Evolutionary conservation across 2,329 filamentous ascomycete genomes (phyloP).

Genomic region (Pseudogymnoascus sp.): DNA sequence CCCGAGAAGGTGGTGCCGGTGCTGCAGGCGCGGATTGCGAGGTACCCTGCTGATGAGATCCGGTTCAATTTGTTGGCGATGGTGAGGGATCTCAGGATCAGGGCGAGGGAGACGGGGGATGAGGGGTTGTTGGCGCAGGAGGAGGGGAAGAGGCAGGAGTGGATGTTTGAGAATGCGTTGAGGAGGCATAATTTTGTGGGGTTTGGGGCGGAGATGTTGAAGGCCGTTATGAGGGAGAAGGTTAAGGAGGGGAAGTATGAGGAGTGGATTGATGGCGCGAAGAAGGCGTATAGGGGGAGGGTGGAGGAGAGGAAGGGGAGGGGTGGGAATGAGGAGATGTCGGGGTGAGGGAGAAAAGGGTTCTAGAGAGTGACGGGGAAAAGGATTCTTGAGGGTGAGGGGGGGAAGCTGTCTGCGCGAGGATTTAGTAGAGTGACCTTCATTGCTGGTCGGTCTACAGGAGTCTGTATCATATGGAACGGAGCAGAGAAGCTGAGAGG

Average conservation of each 20-base stretch:
- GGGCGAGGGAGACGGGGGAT: slow-evolving; percentile 76
- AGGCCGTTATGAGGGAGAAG: slow-evolving; percentile 72
- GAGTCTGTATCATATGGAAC: background rate
- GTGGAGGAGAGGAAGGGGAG: slow-evolving; percentile 20
- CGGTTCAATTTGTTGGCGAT: slow-evolving; percentile 93
- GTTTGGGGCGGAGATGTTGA: slow-evolving; percentile 83
- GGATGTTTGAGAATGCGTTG: slow-evolving; percentile 93
- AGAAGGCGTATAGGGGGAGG: slow-evolving; percentile 43
- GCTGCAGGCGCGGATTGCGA: slow-evolving; percentile 69
- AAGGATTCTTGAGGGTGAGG: no score
- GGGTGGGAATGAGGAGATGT: slow-evolving; percentile 25
- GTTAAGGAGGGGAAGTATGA: slow-evolving; percentile 61
- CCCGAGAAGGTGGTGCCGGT: slow-evolving; percentile 78
- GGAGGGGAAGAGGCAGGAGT: slow-evolving; percentile 73
- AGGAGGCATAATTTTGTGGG: slow-evolving; percentile 92
- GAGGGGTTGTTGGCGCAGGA: slow-evolving; percentile 67
- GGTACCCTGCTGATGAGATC: slow-evolving; percentile 83
- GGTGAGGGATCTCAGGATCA: slow-evolving; percentile 70
- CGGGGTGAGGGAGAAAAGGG: slow-evolving; percentile 8
- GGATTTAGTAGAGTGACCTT: background rate
- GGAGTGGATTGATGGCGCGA: slow-evolving; percentile 59
- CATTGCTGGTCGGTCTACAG: background rate
- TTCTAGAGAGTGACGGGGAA: background rate
- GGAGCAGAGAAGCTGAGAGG: background rate
- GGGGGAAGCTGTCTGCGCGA: background rate